Percentiles rank a stretch among this genome's conserved stretches.
These are phyloP conservation scores for Russula sp. DNA, from an alignment of 768 basidiomycete species.

Conservation along the genomic window DNA sequence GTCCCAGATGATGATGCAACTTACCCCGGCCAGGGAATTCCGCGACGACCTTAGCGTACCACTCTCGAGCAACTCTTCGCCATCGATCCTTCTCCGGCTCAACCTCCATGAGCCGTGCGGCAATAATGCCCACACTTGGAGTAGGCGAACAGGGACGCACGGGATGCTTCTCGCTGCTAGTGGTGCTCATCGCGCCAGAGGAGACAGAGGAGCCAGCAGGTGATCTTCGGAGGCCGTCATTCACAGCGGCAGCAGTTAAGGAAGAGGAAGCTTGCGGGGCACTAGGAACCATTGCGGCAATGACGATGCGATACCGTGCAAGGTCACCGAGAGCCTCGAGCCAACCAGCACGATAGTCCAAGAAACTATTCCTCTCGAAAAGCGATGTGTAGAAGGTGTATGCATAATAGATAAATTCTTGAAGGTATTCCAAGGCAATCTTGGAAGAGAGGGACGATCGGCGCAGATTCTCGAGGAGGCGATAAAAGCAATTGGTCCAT, in stretches of 20 bases:
- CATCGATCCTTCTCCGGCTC: constrained; percentile 92
- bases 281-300: constrained; percentile 78
- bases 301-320: constrained; percentile 90
- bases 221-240: constrained; percentile 36
- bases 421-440: constrained; percentile 86
- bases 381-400: constrained; percentile 92
- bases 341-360: constrained; percentile 77
- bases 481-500: constrained; percentile 90
- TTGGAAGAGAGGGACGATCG: constrained; percentile 67
- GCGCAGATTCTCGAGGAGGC: constrained; percentile 85
- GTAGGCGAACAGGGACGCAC: constrained; percentile 38
- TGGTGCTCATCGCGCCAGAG: constrained; percentile 20
- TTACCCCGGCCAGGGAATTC: constrained; percentile 94
- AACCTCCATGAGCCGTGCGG: constrained; percentile 76
- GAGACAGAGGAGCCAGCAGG: constrained; percentile 22
- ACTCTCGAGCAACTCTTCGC: constrained; percentile 84
- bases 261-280: constrained; percentile 39
- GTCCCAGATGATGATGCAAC: constrained; percentile 89
- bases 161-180: constrained; percentile 25
- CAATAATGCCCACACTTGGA: constrained; percentile 82
- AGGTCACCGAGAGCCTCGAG: constrained; percentile 96
- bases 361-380: constrained; percentile 74
- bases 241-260: constrained; percentile 56
- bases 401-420: constrained; percentile 93
- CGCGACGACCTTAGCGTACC: constrained; percentile 85